A percentile compares a stretch with the other conserved stretches of the same genome.
Evolutionary conservation across 2,329 filamentous ascomycete genomes (phyloP).

Genomic region (Gaeumannomyces tritici): DNA sequence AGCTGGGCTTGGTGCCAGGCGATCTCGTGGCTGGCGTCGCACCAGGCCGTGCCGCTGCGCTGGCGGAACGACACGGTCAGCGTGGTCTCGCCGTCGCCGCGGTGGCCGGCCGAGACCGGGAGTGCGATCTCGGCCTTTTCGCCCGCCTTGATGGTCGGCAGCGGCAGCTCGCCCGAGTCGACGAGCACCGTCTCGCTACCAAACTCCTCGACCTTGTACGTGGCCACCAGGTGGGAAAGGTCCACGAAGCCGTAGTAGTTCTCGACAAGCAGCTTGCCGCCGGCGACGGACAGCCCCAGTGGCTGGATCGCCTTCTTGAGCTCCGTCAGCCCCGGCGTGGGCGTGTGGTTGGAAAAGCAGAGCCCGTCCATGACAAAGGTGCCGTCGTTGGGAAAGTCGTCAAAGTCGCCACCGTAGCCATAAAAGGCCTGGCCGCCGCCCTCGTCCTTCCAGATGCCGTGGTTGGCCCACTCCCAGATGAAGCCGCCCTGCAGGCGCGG

Average conservation of each 20-base stretch:
- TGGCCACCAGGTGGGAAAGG: constrained; percentile 29
- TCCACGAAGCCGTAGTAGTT: constrained; percentile 41
- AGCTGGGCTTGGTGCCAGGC: constrained; percentile 43
- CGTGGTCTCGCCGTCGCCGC: constrained; percentile 28
- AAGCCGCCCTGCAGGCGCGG: constrained; percentile 56
- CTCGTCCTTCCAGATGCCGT: constrained; percentile 41
- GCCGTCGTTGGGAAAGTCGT: constrained; percentile 48
- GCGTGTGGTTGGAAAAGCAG: constrained; percentile 40
- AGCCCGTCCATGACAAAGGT: constrained; percentile 56
- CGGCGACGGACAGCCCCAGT: constrained; percentile 29
- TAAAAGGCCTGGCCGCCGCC: constrained; percentile 35
- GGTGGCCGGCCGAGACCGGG: constrained; percentile 17
- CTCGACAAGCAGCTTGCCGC: constrained; percentile 22
- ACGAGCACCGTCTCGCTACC: constrained; percentile 22
- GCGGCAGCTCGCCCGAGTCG: constrained; percentile 23
- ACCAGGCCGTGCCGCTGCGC: constrained; percentile 37
- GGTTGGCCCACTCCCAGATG: constrained; percentile 59
- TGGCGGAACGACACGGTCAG: constrained; percentile 35
- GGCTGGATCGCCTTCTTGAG: constrained; percentile 50
- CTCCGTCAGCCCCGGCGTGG: constrained; percentile 46
- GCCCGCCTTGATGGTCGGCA: constrained; percentile 31
- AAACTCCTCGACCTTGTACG: constrained; percentile 34
- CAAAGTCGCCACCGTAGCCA: constrained; percentile 54
- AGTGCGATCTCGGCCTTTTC: constrained; percentile 22
- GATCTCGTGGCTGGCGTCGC: constrained; percentile 40